A percentile compares a stretch with the other conserved stretches of the same genome.
These are phyloP conservation scores for Piper longum DNA, from an alignment of 164 flowering plant species.

Conservation along the genomic window DNA sequence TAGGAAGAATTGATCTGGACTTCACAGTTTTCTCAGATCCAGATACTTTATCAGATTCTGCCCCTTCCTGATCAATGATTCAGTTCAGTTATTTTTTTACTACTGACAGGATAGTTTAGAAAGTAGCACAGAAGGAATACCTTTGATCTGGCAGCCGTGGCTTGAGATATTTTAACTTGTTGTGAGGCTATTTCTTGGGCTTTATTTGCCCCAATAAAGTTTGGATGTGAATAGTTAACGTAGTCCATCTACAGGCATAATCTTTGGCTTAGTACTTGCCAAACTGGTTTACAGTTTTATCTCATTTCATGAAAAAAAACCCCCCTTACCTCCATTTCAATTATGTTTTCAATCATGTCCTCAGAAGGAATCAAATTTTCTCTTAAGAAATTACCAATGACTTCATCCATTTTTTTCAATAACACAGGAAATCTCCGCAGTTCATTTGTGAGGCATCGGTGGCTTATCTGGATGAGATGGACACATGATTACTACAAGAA, in stretches of 20 bases:
- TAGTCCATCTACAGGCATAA: constrained; percentile 64
- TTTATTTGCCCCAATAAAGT: constrained; percentile 91
- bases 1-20: constrained; percentile 64
- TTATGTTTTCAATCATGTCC: constrained; percentile 22
- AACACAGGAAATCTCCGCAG: constrained; percentile 76
- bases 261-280: too few species aligned
- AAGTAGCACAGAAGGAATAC: too few species aligned
- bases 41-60: constrained; percentile 53
- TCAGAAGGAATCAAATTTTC: constrained; percentile 82
- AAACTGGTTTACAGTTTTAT: too few species aligned
- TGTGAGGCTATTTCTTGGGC: constrained; percentile 79
- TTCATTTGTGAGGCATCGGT: constrained; percentile 59
- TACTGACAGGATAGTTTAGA: too few species aligned
- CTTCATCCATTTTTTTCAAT: constrained; percentile 88
- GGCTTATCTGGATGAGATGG: constrained; percentile 60
- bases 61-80: constrained; percentile 40
- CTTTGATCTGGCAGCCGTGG: constrained; percentile 26
- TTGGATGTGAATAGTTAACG: constrained; percentile 91
- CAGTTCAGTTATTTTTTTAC: too few species aligned
- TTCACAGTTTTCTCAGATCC: constrained; percentile 53
- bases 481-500: neutral
- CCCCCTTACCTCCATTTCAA: constrained; percentile 78
- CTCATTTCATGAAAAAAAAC: too few species aligned
- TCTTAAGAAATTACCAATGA: constrained; percentile 62
- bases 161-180: constrained; percentile 47